phyloP scores from a whole-genome alignment of 768 basidiomycete species.

The Pulveroboletus sp. region DNA sequence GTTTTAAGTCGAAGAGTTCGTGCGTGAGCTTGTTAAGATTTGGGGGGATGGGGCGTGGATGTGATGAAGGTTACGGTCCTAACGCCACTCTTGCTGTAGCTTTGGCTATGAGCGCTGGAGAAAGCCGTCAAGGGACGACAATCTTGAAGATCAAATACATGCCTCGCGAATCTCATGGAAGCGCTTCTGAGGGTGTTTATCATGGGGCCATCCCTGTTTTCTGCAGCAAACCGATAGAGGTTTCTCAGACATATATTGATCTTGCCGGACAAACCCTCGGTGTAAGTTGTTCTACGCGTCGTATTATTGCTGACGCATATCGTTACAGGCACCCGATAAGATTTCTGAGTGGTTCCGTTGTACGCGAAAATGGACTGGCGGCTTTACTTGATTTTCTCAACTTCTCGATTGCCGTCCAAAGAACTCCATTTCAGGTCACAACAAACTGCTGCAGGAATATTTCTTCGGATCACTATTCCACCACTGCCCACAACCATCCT shows the following conservation, averaged over 20 bases:
- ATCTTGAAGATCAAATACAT: conserved; percentile 90
- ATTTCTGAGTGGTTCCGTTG: conserved; percentile 98
- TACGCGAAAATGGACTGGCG: conserved; percentile 93
- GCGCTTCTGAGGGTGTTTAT: conserved; percentile 94
- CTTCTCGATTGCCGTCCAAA: conserved; percentile 96
- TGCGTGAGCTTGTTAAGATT: conserved; percentile 85
- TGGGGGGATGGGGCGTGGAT: conserved; percentile 74
- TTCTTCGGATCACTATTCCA: conserved; percentile 81
- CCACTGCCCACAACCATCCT: conserved; percentile 92
- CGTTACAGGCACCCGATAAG: conserved; percentile 87
- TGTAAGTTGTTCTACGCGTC: conserved; percentile 51
- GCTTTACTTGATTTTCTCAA: conserved; percentile 95
- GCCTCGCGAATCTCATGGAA: conserved; percentile 97
- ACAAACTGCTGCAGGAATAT: conserved; percentile 96
- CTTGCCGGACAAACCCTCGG: conserved; percentile 97
- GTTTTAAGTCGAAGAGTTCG: conserved; percentile 92
- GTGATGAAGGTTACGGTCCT: conserved; percentile 68
- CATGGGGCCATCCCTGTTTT: conserved; percentile 98
- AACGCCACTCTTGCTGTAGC: conserved; percentile 88
- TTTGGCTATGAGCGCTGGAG: conserved; percentile 75
- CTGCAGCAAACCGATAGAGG: conserved; percentile 95
- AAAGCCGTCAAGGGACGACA: conserved; percentile 72
- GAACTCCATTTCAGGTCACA: conserved; percentile 94
- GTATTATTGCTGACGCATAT: conserved; percentile 13
- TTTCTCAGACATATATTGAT: conserved; percentile 97